These are phyloP conservation scores for Gossypium longicalyx DNA, from an alignment of 345 rosid genomes.

Conservation along the genomic window DNA sequence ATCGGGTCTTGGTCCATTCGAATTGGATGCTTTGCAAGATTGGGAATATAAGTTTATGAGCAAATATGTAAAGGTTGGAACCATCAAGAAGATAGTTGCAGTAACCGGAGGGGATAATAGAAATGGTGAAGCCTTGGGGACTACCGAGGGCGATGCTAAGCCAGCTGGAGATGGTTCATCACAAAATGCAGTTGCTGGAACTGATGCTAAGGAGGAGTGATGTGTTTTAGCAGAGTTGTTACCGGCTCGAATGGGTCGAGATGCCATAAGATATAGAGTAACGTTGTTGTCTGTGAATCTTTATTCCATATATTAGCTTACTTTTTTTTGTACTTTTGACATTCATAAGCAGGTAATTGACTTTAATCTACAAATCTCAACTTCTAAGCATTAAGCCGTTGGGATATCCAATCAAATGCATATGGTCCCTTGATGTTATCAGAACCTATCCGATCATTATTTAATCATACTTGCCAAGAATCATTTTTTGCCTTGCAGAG, in stretches of 20 bases:
- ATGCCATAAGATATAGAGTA: constrained; percentile 14
- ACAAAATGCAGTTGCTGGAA: constrained; percentile 18
- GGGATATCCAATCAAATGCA: constrained; percentile 12
- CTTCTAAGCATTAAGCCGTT: background rate
- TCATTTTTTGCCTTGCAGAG: no score
- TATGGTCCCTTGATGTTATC: background rate
- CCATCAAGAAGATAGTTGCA: constrained; percentile 44
- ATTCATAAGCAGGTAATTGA: background rate
- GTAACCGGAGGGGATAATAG: constrained; percentile 39
- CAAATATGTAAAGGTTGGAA: constrained; percentile 91
- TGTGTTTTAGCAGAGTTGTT: background rate
- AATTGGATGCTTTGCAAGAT: constrained; percentile 93
- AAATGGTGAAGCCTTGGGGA: constrained; percentile 37
- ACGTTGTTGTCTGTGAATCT: constrained; percentile 11
- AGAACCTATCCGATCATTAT: no score
- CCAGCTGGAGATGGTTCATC: constrained; percentile 44
- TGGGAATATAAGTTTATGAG: constrained; percentile 99
- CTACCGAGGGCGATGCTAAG: constrained; percentile 38
- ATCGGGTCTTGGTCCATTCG: constrained; percentile 91
- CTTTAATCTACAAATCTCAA: no score
- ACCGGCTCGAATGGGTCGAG: background rate
- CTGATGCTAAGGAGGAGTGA: constrained; percentile 33
- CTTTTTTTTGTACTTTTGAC: no score
- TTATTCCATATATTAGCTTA: constrained; percentile 3
- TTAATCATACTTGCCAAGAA: no score